Conservation (phyloP, 2,329 filamentous ascomycete species). For the Beauveria rudraprayagi region DNA sequence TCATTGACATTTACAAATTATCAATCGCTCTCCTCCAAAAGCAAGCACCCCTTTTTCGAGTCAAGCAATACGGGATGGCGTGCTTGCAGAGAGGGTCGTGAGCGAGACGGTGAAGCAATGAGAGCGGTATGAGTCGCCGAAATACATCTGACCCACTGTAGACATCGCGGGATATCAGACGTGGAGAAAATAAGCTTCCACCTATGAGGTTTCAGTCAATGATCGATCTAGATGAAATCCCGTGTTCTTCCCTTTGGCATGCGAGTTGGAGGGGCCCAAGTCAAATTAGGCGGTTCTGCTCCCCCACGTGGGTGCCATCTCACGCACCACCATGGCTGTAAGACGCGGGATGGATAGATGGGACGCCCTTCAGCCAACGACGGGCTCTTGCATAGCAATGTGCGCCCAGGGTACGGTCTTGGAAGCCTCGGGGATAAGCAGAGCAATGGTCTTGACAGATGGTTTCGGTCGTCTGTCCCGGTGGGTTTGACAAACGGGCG, state of each 20-base stretch:
- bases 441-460: not conserved
- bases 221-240: slow-evolving; percentile 2
- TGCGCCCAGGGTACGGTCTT: not conserved
- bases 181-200: not conserved
- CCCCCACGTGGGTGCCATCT: not conserved
- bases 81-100: too few species aligned
- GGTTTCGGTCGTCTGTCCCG: too few species aligned
- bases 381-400: not conserved
- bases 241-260: not conserved
- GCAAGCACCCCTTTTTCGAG: too few species aligned
- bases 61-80: too few species aligned
- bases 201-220: not conserved
- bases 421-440: not conserved
- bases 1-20: not conserved
- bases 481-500: not conserved
- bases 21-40: not conserved
- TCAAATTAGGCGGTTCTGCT: not conserved
- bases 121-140: too few species aligned
- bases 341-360: not conserved
- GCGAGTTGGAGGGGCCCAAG: not conserved
- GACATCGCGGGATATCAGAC: not conserved
- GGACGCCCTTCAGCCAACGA: slow-evolving; percentile 1
- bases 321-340: not conserved
- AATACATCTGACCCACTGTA: not conserved
- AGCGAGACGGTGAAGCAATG: too few species aligned